Conservation (phyloP, 768 basidiomycete species). For the Rhodotorula paludigena region DNA sequence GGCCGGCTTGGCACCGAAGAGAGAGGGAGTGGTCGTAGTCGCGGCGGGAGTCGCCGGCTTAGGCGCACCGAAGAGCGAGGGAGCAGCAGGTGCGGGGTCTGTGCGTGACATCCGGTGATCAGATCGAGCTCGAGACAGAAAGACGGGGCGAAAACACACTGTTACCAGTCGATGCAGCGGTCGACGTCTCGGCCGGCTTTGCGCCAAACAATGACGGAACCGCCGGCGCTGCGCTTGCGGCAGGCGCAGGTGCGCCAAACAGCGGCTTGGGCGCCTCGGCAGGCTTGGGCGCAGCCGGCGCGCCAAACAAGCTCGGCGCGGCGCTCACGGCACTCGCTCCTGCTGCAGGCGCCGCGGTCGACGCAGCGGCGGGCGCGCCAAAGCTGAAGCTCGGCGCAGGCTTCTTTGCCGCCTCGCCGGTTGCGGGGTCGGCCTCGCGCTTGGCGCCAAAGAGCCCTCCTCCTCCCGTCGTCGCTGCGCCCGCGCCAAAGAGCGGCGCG, state of each 20-base stretch:
- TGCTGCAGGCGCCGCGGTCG: background rate
- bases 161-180: background rate
- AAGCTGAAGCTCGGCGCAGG: constrained; percentile 23
- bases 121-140: background rate
- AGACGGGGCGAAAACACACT: background rate
- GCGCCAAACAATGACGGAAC: constrained; percentile 11
- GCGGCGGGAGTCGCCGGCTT: background rate
- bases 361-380: background rate
- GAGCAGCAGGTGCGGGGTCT: background rate
- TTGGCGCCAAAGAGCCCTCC: constrained; percentile 28
- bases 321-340: background rate
- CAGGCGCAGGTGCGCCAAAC: constrained; percentile 7
- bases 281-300: background rate
- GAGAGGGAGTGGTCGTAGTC: background rate
- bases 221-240: background rate
- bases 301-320: background rate
- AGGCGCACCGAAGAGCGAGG: background rate
- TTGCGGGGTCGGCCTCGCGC: constrained; percentile 16
- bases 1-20: constrained; percentile 1
- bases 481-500: constrained; percentile 16
- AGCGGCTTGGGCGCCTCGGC: constrained; percentile 1
- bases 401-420: constrained; percentile 18
- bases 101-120: background rate
- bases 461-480: background rate
- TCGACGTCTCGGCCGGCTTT: constrained; percentile 15